Conservation (phyloP, 495 filamentous ascomycete genomes). For the Penicillium cosmopolitanum region DNA sequence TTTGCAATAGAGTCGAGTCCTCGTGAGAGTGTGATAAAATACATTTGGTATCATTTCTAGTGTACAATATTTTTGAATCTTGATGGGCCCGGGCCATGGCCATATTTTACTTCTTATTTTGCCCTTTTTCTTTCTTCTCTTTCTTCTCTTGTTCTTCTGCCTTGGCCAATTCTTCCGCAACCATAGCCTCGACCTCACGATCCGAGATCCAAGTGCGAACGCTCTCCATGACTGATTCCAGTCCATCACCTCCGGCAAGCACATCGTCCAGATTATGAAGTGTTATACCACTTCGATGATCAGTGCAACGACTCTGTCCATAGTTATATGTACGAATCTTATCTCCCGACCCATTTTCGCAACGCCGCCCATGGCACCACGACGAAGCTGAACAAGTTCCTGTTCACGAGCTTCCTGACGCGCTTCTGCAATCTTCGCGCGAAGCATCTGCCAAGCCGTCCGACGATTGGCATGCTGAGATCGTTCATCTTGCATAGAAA, state of each 20-base stretch:
- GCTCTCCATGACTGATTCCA: conserved; percentile 81
- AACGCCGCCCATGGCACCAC: conserved; percentile 75
- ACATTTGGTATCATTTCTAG: conserved; percentile 27
- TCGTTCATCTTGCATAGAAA: conserved; percentile 88
- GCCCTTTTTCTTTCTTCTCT: not conserved
- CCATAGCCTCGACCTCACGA: conserved; percentile 71
- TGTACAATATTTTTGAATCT: conserved; percentile 14
- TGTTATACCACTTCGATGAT: conserved; percentile 85
- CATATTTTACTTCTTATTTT: not conserved
- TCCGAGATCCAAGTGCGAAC: conserved; percentile 79
- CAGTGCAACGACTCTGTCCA: conserved; percentile 88
- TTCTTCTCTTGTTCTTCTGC: conserved; percentile 5
- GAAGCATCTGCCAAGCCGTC: conserved; percentile 82
- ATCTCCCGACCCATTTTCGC: conserved; percentile 81
- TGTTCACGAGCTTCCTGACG: conserved; percentile 85
- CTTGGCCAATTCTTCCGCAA: conserved; percentile 50
- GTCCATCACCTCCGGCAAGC: conserved; percentile 67
- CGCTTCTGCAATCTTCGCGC: conserved; percentile 79
- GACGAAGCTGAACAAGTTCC: conserved; percentile 69
- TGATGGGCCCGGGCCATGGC: too few species aligned
- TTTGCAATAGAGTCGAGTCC: conserved; percentile 9
- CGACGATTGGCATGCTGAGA: conserved; percentile 89
- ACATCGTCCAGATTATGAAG: conserved; percentile 83
- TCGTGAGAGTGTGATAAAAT: conserved; percentile 15
- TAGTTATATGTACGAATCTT: conserved; percentile 97